Base-by-base conservation (phyloP, 2,329 filamentous ascomycete genomes). In the Clarireedia monteithiana region DNA sequence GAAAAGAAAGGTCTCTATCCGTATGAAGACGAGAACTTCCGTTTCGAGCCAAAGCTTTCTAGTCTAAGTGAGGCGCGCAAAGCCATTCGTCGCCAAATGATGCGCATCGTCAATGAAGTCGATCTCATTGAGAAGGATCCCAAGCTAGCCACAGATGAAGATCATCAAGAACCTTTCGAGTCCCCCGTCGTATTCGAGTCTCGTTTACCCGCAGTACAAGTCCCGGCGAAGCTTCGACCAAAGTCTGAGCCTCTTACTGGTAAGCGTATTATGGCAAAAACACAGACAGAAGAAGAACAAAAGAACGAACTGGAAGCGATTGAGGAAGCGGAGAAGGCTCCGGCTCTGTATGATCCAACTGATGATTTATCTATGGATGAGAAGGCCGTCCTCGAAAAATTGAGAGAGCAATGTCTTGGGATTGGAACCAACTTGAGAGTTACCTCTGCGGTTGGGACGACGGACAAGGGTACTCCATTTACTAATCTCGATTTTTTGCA, bases 101-200 rank as follows among this genome's bases (percentile, higher is more conserved):
- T 23, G 2, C 34, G 38, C 14, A 57, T 57, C 24, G 55, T 57
- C 40, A 57, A 48, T 2, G 55, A 57, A 38, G 55, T 57, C 38
- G 55, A 57, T 44, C 17, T 44, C 2, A 50, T 57, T 12, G 38
- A 27, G 23, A 40, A 53, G 23, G 26, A 52, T 26, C 55, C 55
- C 14, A 48, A 24, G 49, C 17, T 52, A 15, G 48, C 55, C 12
- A 57, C 55, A 6, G 27, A 52, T 17, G 30, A 52, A 57, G 27
- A 39, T 40, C 40, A 39, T 5, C 20, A 5, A n/a, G 39, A 36
- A 38, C 39, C 38, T 3, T 53, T 24, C 44, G 14, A 45, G 34
- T 23, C 39, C 14, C 20, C 20, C 1, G 10, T 23, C 6, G 5
- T 20, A 9, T 54, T 54, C 26, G 51, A 54, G 24, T 24, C 42